Percentiles rank a stretch among this genome's conserved stretches.
Conservation (phyloP, 495 filamentous ascomycete species). For the Xylaria grammica region DNA sequence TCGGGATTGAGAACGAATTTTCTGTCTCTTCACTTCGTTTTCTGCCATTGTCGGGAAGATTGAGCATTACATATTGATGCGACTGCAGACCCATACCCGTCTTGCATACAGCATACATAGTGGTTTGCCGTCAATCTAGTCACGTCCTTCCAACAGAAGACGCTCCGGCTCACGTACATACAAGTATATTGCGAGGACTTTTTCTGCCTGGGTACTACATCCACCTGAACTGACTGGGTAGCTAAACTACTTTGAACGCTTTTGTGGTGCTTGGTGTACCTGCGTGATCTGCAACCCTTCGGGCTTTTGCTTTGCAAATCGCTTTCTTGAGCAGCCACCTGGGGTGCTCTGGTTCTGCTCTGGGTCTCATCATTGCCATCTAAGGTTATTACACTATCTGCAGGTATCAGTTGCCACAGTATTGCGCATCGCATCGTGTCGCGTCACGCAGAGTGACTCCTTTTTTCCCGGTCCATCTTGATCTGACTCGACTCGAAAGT, state of each 20-base stretch:
- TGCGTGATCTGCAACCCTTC: constrained; percentile 20
- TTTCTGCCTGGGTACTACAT: too few relatives aligned
- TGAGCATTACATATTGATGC: constrained; percentile 21
- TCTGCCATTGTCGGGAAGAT: constrained; percentile 4
- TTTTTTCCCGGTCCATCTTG: constrained; percentile 4
- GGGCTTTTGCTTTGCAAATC: constrained; percentile 14
- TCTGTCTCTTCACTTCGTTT: background rate
- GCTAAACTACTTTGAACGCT: constrained; percentile 22
- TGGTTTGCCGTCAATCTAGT: constrained; percentile 18
- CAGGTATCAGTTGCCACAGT: constrained; percentile 17
- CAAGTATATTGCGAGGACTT: constrained; percentile 14
- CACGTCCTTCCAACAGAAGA: background rate
- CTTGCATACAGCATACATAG: constrained; percentile 19
- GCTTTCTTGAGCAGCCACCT: constrained; percentile 1
- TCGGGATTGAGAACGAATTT: too few relatives aligned
- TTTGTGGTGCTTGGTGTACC: constrained; percentile 20
- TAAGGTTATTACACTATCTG: background rate
- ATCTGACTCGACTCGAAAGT: constrained; percentile 11
- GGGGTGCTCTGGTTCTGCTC: background rate
- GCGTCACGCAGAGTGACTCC: background rate
- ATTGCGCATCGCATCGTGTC: constrained; percentile 18
- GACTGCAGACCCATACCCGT: constrained; percentile 14
- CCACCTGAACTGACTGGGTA: constrained; percentile 21
- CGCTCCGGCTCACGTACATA: background rate
- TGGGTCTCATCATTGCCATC: constrained; percentile 8